Conservation (phyloP, 2,329 filamentous ascomycete species). For the Fusarium sp. region DNA sequence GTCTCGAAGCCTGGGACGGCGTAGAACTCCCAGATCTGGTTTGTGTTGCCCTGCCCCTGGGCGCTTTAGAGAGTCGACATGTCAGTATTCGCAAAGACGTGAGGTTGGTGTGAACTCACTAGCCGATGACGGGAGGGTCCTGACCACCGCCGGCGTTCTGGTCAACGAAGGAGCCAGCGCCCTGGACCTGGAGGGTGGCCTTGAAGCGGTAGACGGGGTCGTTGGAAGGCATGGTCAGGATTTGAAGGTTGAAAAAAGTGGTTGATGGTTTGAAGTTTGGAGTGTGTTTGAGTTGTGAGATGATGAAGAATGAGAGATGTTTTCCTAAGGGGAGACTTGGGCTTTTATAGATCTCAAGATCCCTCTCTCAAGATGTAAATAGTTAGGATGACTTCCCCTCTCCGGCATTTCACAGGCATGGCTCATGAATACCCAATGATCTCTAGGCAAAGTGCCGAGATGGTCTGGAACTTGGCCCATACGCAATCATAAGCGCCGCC, state of each 20-base stretch:
- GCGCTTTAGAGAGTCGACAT: not conserved
- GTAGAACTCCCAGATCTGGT: conserved; percentile 4
- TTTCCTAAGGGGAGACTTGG: accelerated
- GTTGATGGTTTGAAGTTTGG: not conserved
- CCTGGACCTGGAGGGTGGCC: not conserved
- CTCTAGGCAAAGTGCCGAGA: too few relatives aligned
- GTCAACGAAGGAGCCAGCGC: not conserved
- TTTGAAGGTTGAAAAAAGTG: not conserved
- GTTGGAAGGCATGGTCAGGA: not conserved
- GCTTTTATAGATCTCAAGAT: not conserved
- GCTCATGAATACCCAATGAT: not conserved
- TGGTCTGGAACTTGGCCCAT: not conserved
- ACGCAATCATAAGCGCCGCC: not conserved
- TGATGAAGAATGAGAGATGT: not conserved
- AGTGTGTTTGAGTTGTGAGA: not conserved
- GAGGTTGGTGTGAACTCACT: not conserved
- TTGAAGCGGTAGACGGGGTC: not conserved
- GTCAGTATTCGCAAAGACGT: not conserved
- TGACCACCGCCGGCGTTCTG: not conserved
- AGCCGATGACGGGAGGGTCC: not conserved
- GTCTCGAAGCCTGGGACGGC: conserved; percentile 1
- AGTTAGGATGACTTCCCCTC: not conserved
- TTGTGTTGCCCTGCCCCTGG: not conserved
- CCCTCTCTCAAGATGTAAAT: not conserved
- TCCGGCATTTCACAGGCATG: not conserved